Percentiles rank a stretch among this genome's conserved stretches.
Conservation (phyloP, 2,329 filamentous ascomycete genomes). For the Cercospora zeae-maydis region DNA sequence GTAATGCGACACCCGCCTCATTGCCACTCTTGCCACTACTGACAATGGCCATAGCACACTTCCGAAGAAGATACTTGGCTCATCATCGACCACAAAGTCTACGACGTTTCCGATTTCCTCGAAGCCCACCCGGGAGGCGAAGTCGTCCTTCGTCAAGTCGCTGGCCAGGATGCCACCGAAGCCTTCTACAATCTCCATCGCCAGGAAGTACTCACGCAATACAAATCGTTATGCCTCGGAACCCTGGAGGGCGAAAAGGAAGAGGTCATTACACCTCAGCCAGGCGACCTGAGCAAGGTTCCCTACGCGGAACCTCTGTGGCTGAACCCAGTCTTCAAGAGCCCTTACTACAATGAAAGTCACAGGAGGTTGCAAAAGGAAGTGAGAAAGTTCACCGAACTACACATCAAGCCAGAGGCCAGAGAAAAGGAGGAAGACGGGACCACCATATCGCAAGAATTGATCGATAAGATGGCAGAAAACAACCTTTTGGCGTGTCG, state of each 20-base stretch:
- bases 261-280: slow-evolving; percentile 64
- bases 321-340: slow-evolving; percentile 72
- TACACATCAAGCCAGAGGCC: slow-evolving; percentile 68
- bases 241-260: slow-evolving; percentile 70
- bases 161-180: slow-evolving; percentile 73
- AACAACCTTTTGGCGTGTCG: slow-evolving; percentile 75
- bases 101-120: slow-evolving; percentile 80
- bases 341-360: slow-evolving; percentile 74
- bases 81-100: slow-evolving; percentile 82
- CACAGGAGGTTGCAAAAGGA: slow-evolving; percentile 67
- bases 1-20: slow-evolving; percentile 7
- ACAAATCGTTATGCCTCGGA: slow-evolving; percentile 70
- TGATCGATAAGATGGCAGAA: slow-evolving; percentile 76
- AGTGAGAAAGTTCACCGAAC: slow-evolving; percentile 69
- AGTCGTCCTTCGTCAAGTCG: slow-evolving; percentile 74
- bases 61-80: slow-evolving; percentile 74
- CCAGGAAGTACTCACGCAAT: slow-evolving; percentile 82
- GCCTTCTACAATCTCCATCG: slow-evolving; percentile 91
- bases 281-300: slow-evolving; percentile 70
- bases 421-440: slow-evolving; percentile 72
- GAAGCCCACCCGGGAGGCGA: slow-evolving; percentile 82
- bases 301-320: slow-evolving; percentile 84
- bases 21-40: slow-evolving; percentile 2
- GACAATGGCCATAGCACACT: slow-evolving; percentile 54
- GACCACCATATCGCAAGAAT: slow-evolving; percentile 62